Conservation (phyloP, 352 stramenopile species). For the Peronospora tabacina region DNA sequence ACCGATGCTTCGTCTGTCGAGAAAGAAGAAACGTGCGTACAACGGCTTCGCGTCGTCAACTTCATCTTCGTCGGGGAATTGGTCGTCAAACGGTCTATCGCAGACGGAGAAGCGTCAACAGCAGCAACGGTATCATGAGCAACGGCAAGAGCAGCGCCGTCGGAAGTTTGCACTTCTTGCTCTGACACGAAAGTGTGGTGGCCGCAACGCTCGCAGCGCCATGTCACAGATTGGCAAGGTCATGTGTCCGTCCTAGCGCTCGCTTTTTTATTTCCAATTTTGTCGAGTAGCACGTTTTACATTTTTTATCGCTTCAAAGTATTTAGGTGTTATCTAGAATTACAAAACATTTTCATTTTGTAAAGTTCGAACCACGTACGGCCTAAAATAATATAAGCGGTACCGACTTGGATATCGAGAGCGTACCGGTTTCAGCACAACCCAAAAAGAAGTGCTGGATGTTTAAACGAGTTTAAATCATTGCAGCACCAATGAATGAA, state of each 20-base stretch:
- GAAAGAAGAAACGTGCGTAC: constrained; percentile 62
- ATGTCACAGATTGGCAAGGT: constrained; percentile 25
- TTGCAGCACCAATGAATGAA: no score
- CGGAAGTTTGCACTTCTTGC: constrained; percentile 26
- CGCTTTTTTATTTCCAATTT: constrained; percentile 13
- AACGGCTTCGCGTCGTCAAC: constrained; percentile 36
- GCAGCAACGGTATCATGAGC: constrained; percentile 28
- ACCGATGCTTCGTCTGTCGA: constrained; percentile 28
- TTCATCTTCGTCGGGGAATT: constrained; percentile 16
- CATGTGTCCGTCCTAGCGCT: constrained; percentile 26
- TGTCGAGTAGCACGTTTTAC: constrained; percentile 15
- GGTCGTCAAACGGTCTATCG: constrained; percentile 24
- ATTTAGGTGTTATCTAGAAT: not conserved
- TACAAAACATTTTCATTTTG: no score
- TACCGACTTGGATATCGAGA: no score
- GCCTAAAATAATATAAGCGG: no score
- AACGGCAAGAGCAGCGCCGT: constrained; percentile 24
- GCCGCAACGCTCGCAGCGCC: constrained; percentile 15
- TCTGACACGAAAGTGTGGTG: constrained; percentile 23
- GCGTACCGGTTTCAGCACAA: no score
- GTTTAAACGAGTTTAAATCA: no score
- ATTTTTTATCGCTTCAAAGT: constrained; percentile 8
- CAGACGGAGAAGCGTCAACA: constrained; percentile 31
- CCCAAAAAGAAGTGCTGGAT: no score
- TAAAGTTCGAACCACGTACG: no score